These are phyloP conservation scores for Excoecaria cochinchinensis DNA, from an alignment of 345 rosid genomes.

Conservation along the genomic window DNA sequence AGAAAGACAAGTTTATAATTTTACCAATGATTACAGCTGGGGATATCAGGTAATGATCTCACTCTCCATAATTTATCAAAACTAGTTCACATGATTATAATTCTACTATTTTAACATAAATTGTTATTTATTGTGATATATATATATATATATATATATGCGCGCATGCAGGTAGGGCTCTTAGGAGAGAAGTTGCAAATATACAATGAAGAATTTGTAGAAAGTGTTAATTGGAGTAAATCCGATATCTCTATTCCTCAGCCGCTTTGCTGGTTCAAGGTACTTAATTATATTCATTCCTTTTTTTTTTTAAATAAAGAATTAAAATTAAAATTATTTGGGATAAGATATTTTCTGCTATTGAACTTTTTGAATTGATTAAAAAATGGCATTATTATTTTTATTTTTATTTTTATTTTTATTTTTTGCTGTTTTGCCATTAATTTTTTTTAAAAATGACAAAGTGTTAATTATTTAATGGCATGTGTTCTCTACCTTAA, in stretches of 20 bases:
- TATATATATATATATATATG: too few relatives aligned
- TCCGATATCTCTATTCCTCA: not conserved
- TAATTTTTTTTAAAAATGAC: too few relatives aligned
- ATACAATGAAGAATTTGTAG: not conserved
- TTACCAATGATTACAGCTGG: slow-evolving; percentile 15
- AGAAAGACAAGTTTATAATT: slow-evolving; percentile 5
- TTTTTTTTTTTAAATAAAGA: not conserved
- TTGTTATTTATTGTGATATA: not conserved
- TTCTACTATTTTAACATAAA: not conserved
- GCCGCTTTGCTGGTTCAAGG: slow-evolving; percentile 28
- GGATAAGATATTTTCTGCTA: too few relatives aligned
- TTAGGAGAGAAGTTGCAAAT: slow-evolving; percentile 14
- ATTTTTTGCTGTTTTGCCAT: too few relatives aligned
- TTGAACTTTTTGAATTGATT: too few relatives aligned
- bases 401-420: too few relatives aligned
- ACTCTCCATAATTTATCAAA: not conserved
- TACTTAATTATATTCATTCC: not conserved
- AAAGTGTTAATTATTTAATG: too few relatives aligned
- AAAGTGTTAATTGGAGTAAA: slow-evolving; percentile 10
- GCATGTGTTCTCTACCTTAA: too few relatives aligned
- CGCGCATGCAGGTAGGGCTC: slow-evolving; percentile 12
- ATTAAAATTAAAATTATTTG: too few relatives aligned
- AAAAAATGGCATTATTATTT: too few relatives aligned
- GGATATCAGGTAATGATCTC: slow-evolving; percentile 25
- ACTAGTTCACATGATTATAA: not conserved